phyloP scores from a whole-genome alignment of 148 eudicot genomes.

The Chenopodium quinoa region DNA sequence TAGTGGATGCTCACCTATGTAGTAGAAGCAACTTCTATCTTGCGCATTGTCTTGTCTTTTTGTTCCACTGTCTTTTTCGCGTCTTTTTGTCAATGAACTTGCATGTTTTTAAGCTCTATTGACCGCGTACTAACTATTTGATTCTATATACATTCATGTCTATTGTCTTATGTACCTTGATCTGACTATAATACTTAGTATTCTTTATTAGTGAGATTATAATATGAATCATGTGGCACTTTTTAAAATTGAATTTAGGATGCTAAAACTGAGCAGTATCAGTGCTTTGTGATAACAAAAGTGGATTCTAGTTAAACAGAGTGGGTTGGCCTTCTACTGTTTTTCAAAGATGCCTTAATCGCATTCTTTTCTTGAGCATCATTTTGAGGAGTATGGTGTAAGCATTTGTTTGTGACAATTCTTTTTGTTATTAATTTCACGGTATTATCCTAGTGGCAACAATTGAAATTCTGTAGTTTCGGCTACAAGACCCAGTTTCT shows the following conservation, averaged over 20 bases:
- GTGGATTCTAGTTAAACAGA: not conserved
- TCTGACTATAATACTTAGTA: not conserved
- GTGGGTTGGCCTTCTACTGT: not conserved
- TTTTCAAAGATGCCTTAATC: conserved; percentile 13
- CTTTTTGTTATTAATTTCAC: too few relatives aligned
- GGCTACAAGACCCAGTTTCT: not conserved
- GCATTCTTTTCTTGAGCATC: not conserved
- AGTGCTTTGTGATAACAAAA: not conserved
- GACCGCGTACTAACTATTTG: not conserved
- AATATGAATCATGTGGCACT: not conserved
- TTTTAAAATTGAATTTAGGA: not conserved
- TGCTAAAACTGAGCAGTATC: not conserved
- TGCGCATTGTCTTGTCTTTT: not conserved
- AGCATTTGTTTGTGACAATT: not conserved
- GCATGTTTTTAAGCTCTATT: not conserved
- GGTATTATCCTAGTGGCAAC: not conserved
- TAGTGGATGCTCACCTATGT: too few relatives aligned
- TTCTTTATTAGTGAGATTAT: not conserved
- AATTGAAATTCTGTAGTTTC: not conserved
- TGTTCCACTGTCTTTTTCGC: too few relatives aligned
- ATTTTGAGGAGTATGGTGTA: not conserved
- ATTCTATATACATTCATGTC: not conserved
- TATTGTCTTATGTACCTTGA: not conserved
- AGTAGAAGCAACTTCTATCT: not conserved
- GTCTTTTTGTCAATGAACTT: not conserved